A percentile compares a stretch with the other conserved stretches of the same genome.
phyloP scores from a whole-genome alignment of 352 stramenopile genomes.

The Phytophthora agathidicida region DNA sequence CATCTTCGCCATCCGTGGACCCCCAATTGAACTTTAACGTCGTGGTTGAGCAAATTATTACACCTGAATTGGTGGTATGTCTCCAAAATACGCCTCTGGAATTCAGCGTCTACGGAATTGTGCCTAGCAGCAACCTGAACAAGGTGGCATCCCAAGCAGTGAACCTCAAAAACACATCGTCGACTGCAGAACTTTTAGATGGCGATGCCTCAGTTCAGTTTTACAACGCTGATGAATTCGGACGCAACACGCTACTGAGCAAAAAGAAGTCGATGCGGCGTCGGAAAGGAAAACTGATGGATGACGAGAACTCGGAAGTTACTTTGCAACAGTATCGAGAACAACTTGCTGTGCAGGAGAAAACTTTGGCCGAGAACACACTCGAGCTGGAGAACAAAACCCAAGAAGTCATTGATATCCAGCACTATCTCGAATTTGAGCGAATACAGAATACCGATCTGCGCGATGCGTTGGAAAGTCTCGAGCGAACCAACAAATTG shows the following conservation, averaged over 20 bases:
- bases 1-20: constrained; percentile 56
- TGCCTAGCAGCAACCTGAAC: constrained; percentile 79
- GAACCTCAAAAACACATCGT: constrained; percentile 28
- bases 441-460: constrained; percentile 38
- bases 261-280: constrained; percentile 61
- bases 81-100: constrained; percentile 58
- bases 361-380: constrained; percentile 62
- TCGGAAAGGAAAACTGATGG: constrained; percentile 34
- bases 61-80: constrained; percentile 49
- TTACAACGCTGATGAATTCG: constrained; percentile 53
- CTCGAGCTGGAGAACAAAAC: constrained; percentile 66
- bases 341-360: constrained; percentile 59
- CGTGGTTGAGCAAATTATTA: constrained; percentile 61
- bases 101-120: constrained; percentile 68
- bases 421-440: constrained; percentile 40
- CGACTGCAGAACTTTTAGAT: constrained; percentile 29
- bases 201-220: constrained; percentile 47
- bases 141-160: constrained; percentile 65
- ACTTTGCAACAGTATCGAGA: constrained; percentile 52
- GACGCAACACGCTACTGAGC: constrained; percentile 39
- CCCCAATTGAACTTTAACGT: constrained; percentile 64
- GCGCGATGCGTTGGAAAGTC: constrained; percentile 50
- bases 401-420: constrained; percentile 48
- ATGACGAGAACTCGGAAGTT: constrained; percentile 32
- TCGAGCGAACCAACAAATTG: constrained; percentile 66